phyloP scores from a whole-genome alignment of 2,329 filamentous ascomycete species.

The Fusarium globosum region DNA sequence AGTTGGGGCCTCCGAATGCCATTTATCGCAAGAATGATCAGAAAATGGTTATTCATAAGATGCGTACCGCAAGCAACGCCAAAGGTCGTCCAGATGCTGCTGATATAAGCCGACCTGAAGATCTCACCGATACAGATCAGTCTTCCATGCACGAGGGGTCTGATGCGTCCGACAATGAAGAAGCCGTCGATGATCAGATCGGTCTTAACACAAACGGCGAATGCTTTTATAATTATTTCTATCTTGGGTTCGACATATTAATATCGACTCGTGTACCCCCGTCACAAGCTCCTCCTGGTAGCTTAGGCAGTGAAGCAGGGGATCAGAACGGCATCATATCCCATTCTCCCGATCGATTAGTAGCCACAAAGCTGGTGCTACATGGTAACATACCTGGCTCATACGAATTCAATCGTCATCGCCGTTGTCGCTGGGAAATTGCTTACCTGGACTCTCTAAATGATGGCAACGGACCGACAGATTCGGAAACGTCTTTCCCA shows the following conservation, averaged over 20 bases:
- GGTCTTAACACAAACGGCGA: constrained; percentile 71
- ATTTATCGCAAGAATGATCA: constrained; percentile 94
- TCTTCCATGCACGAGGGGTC: constrained; percentile 78
- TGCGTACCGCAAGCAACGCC: constrained; percentile 64
- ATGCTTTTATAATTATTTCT: constrained; percentile 97
- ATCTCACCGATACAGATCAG: constrained; percentile 77
- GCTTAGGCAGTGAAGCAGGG: constrained; percentile 34
- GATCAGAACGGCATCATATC: constrained; percentile 52
- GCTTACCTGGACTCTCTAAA: constrained; percentile 63
- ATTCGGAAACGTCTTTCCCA: constrained; percentile 83
- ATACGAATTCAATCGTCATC: constrained; percentile 95
- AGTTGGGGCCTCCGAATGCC: constrained; percentile 91
- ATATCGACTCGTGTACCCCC: constrained; percentile 80
- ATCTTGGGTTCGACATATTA: constrained; percentile 92
- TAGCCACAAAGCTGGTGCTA: constrained; percentile 90
- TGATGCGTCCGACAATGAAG: constrained; percentile 72
- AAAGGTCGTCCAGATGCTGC: constrained; percentile 58
- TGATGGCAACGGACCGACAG: constrained; percentile 60
- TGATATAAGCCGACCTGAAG: constrained; percentile 62
- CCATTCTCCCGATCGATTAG: constrained; percentile 71
- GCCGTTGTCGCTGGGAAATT: constrained; percentile 88
- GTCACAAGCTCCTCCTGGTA: constrained; percentile 68
- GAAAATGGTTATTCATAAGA: constrained; percentile 85
- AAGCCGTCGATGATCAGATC: constrained; percentile 66
- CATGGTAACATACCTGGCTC: constrained; percentile 96